Conservation (phyloP, 805 yeast genomes). For the Ogataea ramenticola region DNA sequence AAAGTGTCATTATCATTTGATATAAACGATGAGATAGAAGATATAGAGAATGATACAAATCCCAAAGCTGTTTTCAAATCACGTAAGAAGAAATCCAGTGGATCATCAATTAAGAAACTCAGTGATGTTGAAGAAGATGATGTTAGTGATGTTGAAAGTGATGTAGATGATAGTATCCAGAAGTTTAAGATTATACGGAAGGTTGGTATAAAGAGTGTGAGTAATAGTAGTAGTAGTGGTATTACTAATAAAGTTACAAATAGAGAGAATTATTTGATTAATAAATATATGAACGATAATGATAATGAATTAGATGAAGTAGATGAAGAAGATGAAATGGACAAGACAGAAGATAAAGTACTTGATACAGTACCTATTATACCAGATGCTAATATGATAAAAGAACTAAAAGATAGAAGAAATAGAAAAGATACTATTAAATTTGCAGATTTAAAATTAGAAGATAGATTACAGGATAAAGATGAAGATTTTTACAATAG, state of each 20-base stretch:
- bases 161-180: too few relatives aligned
- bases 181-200: not conserved
- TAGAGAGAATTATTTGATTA: too few relatives aligned
- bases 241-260: not conserved
- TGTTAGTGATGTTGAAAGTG: too few relatives aligned
- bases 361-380: too few relatives aligned
- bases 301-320: not conserved
- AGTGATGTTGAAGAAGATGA: too few relatives aligned
- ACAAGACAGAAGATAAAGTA: slow-evolving; percentile 3
- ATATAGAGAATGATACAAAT: not conserved
- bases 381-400: slow-evolving; percentile 10
- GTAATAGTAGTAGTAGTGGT: not conserved
- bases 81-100: not conserved
- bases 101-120: too few relatives aligned
- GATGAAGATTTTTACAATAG: slow-evolving; percentile 9
- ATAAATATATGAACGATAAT: not conserved
- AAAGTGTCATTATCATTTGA: not conserved
- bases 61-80: not conserved
- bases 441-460: slow-evolving; percentile 10
- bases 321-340: not conserved
- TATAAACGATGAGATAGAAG: not conserved
- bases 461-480: slow-evolving; percentile 13
- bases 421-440: slow-evolving; percentile 7
- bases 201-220: too few relatives aligned
- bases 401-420: slow-evolving; percentile 17